Evolutionary conservation across 495 filamentous ascomycete genomes (phyloP), one percentile per base, ranked within the genome.

Genomic region (Pyrenula aspistea): DNA sequence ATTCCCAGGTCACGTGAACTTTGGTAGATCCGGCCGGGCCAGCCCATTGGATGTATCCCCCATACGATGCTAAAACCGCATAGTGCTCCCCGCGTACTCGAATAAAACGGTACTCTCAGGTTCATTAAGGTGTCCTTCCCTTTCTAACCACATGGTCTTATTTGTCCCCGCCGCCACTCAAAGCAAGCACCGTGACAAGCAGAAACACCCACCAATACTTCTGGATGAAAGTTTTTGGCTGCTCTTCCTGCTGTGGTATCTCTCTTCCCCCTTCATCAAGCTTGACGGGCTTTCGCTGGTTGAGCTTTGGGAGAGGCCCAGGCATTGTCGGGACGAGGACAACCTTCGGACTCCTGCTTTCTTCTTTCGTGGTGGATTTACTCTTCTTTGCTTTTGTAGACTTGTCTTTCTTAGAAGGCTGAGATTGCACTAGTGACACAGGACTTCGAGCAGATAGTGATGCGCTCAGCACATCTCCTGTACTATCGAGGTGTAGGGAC

Each of bases 181-280:
- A 65, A 19, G 65, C 70, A 56, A 77, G 53, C 55, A 77, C 70
- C 19, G 62, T 65, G 12, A 77, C 31, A 21, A 77, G 68, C 56
- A 72, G 60, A 53, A 75, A 68, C 48, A 75, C 65, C 74, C 74
- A 77, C 74, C 74, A 77, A 55, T 77, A 75, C 74, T 72, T 77
- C 52, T 77, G 74, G n/a, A 77, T 62, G 42, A 77, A 63, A 2
- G 66, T 69, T 60, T 77, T 77, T 59, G 75, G 72, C 24, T 58
- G 58, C 8, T 65, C 63, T 51, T 70, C 67, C 23, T 71, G 69
- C 2, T 71, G 53, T 50, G 50, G 50, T 8, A 52, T 24, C 22
- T 61, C 65, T 53, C 59, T 60, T 10, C 74, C 73, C 61, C 73
- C 72, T 10, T 69, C 71, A 11, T 67, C 55, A 23, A 77, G 58